Evolutionary conservation across 1,284 basidiomycete species (phyloP), one percentile per base, ranked within the genome.

Genomic region (Cerioporus squamosus): DNA sequence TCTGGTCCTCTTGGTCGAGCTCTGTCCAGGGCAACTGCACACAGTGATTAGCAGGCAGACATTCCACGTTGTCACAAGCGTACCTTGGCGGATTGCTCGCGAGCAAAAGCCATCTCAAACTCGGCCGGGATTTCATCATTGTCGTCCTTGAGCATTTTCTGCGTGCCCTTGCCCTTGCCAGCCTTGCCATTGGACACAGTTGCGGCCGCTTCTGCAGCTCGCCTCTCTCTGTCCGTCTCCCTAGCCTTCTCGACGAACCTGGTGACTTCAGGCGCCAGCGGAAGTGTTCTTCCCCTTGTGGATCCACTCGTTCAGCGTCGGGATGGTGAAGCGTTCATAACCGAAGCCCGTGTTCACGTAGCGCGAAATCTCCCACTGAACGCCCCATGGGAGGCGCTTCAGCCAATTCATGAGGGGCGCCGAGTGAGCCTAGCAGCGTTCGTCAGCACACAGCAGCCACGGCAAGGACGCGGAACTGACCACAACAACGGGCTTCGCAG

Each of bases 1-100:
- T 66, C 0, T 39, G 18, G 5, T 68, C 66, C 55, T 80, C 79
- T 8, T 26, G 36, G 53, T 79, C 78, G 0, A 79, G 68, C 53
- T 79, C 76, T 5, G 53, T 53, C 76, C 77, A 79, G 0, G 77
- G 77, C 2, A 57, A 60, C 76, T 79, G 43, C 7, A 45, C 14
- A 36, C 9, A n/a, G 10, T 2, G 18, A 7, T 42, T 18, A 14
- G 23, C 10, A 15, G 52, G 15, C 6, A 36, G 33, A 12, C 14
- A 26, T 26, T 2, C 18, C 12, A 5, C 4, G 5, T 38, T 24
- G 14, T n/a, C n/a, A 36, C 22, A 31, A 22, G 33, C 57, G 6
- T 46, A 64, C 67, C 50, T 49, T 64, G 3, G 59, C 53, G 9
- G 57, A 45, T 5, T 38, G 53, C 45, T 64, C 63, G 7, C 55